Percentiles rank a stretch among this genome's conserved stretches.
phyloP scores from a whole-genome alignment of 2,329 filamentous ascomycete species.

The Phaeoacremonium minimum region DNA sequence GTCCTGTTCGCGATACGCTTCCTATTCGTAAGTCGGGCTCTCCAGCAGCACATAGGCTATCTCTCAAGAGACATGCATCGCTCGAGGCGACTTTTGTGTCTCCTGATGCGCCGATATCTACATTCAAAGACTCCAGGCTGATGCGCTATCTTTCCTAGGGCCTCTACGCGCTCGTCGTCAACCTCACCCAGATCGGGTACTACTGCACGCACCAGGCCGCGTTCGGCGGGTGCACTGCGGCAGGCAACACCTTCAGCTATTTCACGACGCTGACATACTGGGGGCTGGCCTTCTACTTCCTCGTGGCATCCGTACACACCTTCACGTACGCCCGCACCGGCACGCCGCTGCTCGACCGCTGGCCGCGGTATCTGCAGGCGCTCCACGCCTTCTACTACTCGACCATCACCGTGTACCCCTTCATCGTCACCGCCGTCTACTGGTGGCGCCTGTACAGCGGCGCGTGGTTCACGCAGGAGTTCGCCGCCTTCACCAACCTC shows the following conservation, averaged over 20 bases:
- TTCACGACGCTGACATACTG: slow-evolving; percentile 82
- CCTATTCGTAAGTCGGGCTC: slow-evolving; percentile 44
- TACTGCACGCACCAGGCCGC: slow-evolving; percentile 44
- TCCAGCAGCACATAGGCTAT: no score
- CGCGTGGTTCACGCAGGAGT: slow-evolving; percentile 46
- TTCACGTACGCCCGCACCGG: slow-evolving; percentile 56
- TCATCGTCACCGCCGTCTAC: slow-evolving; percentile 68
- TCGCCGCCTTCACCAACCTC: slow-evolving; percentile 60
- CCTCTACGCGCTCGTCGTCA: slow-evolving; percentile 66
- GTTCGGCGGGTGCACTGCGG: slow-evolving; percentile 35
- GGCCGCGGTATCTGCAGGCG: slow-evolving; percentile 58
- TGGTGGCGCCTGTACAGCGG: slow-evolving; percentile 58
- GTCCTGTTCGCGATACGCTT: slow-evolving; percentile 55
- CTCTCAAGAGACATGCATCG: no score
- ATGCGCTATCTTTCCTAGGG: no score
- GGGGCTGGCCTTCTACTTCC: slow-evolving; percentile 77
- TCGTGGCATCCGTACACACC: slow-evolving; percentile 64
- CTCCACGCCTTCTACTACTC: slow-evolving; percentile 63
- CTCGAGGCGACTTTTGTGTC: no score
- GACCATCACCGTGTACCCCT: slow-evolving; percentile 58
- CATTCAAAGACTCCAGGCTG: background rate
- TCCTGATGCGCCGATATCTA: no score
- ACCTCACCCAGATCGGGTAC: slow-evolving; percentile 67
- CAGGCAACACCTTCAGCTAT: slow-evolving; percentile 65
- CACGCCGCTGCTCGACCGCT: slow-evolving; percentile 50